Conservation (phyloP, 805 yeast genomes). For the Candida gorgasii region DNA sequence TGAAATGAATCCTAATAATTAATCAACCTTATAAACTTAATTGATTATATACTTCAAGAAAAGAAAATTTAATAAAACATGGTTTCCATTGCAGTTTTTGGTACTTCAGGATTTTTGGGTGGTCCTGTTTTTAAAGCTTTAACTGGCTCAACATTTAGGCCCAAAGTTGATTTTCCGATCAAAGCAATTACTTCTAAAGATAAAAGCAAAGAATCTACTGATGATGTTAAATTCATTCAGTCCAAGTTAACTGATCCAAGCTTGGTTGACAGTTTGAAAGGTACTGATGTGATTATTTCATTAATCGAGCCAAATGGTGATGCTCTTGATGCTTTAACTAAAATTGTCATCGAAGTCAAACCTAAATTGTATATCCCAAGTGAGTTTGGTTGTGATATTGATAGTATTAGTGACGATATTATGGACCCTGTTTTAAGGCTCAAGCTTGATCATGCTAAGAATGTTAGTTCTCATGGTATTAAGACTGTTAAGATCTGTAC, state of each 20-base stretch:
- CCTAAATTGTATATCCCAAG: slow-evolving; percentile 59
- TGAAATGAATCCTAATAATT: too few species aligned
- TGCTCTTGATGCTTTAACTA: slow-evolving; percentile 22
- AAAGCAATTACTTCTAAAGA: slow-evolving; percentile 51
- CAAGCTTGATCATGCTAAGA: slow-evolving; percentile 38
- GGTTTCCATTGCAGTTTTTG: slow-evolving; percentile 50
- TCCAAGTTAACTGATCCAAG: slow-evolving; percentile 28
- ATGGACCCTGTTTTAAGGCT: slow-evolving; percentile 12
- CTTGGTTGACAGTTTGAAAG: slow-evolving; percentile 40
- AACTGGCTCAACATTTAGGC: slow-evolving; percentile 32
- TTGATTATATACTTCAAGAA: too few species aligned
- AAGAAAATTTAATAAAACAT: slow-evolving; percentile 8
- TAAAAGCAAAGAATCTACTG: slow-evolving; percentile 25
- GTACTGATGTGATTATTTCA: slow-evolving; percentile 53
- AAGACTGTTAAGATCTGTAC: slow-evolving; percentile 48
- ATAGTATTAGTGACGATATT: slow-evolving; percentile 16
- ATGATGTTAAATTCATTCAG: slow-evolving; percentile 39
- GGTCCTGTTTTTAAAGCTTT: slow-evolving; percentile 48
- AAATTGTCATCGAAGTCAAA: slow-evolving; percentile 27
- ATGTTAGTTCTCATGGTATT: slow-evolving; percentile 32
- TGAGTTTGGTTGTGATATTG: slow-evolving; percentile 57
- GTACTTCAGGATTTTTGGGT: slow-evolving; percentile 55
- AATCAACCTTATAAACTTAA: too few species aligned
- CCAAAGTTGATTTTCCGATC: slow-evolving; percentile 48
- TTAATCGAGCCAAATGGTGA: slow-evolving; percentile 26